Base-by-base conservation (phyloP, 495 filamentous ascomycete genomes). In the Xylaria bambusicola region DNA sequence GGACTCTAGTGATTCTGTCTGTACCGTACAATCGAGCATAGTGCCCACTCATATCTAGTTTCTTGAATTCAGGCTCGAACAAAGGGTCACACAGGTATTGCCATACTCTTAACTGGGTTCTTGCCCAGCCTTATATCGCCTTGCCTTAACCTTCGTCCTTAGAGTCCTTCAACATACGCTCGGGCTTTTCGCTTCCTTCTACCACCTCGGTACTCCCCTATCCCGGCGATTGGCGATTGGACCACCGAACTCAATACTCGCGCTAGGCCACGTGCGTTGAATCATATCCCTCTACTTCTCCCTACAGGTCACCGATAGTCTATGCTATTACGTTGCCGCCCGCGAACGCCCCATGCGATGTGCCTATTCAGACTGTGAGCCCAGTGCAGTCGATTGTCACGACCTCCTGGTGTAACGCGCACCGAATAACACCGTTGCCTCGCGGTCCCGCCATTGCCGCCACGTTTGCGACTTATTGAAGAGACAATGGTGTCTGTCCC, bases 401-500 rank as follows among this genome's bases (percentile, higher is more conserved):
- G 52, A 60, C 61, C 24, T 17, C 17, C 48, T 33, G 56, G 41
- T 31, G 54, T 48, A 61, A 38, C 57, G 21, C 36, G 35, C 31
- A 24, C 15, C 38, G n/a, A n/a, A 20, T 26, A 13, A 15, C 23
- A 29, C 31, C 29, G 15, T 52, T 35, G 24, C 49, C 49, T 35
- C 26, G 24, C 54, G 20, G 36, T 49, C 61, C 27, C 38, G 24
- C 48, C 18, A 36, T 61, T 55, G 36, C 27, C 38, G 26, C 12
- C 45, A 33, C 23, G 7, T 6, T 46, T 26, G 48, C 35, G 21
- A 46, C 20, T 8, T 41, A 46, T 41, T 41, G 50, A 58, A 42
- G 35, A 57, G 68, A 74, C 51, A 58, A 78, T 76, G 75, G 75
- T 75, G 48, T 72, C 74, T 49, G 69, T 62, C 57, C 69, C 73